phyloP scores from a whole-genome alignment of 345 rosid species.

The Cardiospermum halicacabum region DNA sequence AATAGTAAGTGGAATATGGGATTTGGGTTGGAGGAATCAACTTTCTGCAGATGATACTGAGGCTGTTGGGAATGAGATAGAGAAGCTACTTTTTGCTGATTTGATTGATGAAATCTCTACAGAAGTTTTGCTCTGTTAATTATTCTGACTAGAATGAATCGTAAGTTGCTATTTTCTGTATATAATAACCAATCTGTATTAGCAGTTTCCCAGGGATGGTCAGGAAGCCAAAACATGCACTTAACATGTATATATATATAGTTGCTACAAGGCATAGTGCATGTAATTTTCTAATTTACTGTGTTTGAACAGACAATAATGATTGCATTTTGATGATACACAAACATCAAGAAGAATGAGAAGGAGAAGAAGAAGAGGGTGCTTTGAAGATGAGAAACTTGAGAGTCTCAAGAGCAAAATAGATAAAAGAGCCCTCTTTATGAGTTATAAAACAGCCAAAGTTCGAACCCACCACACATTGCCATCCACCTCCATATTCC shows the following conservation, averaged over 20 bases:
- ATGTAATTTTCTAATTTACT: no score
- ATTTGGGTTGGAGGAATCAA: constrained; percentile 67
- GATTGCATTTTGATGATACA: no score
- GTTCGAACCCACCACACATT: constrained; percentile 48
- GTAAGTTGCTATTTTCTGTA: constrained; percentile 5
- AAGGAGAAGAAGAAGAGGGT: constrained; percentile 32
- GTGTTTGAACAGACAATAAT: no score
- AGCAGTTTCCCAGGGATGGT: no score
- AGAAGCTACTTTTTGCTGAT: constrained; percentile 42
- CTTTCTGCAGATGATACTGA: constrained; percentile 47
- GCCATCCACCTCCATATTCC: constrained; percentile 43
- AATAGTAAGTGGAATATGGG: constrained; percentile 59
- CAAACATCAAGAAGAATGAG: no score
- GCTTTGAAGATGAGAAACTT: constrained; percentile 50
- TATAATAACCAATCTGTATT: no score
- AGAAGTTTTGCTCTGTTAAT: constrained; percentile 8
- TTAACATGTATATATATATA: background rate
- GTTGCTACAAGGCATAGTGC: no score
- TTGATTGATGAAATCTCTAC: constrained; percentile 54
- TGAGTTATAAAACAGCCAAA: constrained; percentile 52
- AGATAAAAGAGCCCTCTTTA: constrained; percentile 39
- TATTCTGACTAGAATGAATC: background rate
- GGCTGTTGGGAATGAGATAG: constrained; percentile 50
- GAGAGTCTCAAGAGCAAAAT: constrained; percentile 43
- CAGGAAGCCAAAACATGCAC: background rate